Conservation (phyloP, 169 alveolate species). For the Prorocentrum cordatum region DNA sequence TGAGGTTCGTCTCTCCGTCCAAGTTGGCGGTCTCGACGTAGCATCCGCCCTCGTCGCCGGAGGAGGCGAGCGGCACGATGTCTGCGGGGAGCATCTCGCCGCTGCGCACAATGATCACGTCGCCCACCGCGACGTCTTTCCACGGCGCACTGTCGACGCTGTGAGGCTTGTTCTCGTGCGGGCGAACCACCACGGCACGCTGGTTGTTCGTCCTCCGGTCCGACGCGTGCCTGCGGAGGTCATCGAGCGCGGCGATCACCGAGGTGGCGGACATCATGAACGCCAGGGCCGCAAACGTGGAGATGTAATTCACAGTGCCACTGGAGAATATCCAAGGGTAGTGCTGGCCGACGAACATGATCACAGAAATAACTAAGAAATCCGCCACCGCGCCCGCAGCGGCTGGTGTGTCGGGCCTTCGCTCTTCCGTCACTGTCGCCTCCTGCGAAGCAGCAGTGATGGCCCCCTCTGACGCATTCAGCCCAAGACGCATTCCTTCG, state of each 20-base stretch:
- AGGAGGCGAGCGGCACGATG: conserved; percentile 15
- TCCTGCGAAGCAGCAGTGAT: too few relatives aligned
- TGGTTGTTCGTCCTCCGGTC: conserved; percentile 22
- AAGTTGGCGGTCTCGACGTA: conserved; percentile 31
- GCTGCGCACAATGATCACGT: conserved; percentile 5
- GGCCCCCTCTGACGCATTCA: too few relatives aligned
- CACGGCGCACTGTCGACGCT: too few relatives aligned
- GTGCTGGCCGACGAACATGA: conserved; percentile 15
- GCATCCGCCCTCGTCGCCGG: conserved; percentile 43
- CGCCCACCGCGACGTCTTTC: conserved; percentile 30
- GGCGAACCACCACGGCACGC: conserved; percentile 3
- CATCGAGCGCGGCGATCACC: conserved; percentile 31
- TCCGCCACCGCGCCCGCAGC: too few relatives aligned
- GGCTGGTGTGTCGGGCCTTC: too few relatives aligned
- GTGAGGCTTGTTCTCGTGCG: too few relatives aligned
- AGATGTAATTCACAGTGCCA: conserved; percentile 6
- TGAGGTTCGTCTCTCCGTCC: conserved; percentile 35
- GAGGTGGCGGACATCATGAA: conserved; percentile 43
- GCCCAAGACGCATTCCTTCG: too few relatives aligned
- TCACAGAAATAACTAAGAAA: conserved; percentile 17
- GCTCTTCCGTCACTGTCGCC: too few relatives aligned
- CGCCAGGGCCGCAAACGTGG: conserved; percentile 27
- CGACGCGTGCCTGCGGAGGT: conserved; percentile 30
- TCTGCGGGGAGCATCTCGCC: conserved; percentile 27
- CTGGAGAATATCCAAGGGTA: not conserved